Conservation (phyloP, 768 basidiomycete genomes). For the Obba rivulosa region DNA sequence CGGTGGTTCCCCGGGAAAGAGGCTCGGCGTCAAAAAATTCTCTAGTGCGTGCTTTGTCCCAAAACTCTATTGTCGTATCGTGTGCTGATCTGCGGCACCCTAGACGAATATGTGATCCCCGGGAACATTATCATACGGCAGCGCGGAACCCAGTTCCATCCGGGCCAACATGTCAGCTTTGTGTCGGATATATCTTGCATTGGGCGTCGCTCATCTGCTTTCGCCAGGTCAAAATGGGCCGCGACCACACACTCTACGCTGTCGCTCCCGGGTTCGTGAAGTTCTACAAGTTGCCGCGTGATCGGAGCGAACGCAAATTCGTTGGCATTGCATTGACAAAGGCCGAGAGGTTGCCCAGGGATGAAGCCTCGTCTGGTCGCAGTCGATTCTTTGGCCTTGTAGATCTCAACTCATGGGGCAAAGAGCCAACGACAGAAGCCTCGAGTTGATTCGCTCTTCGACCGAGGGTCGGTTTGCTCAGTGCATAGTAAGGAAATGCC, state of each 20-base stretch:
- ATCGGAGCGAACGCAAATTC: constrained; percentile 68
- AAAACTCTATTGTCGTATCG: not conserved
- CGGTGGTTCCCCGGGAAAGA: constrained; percentile 87
- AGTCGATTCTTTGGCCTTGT: constrained; percentile 82
- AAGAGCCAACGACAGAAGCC: constrained; percentile 6
- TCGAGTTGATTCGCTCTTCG: too few species aligned
- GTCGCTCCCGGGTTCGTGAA: constrained; percentile 87
- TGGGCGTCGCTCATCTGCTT: not conserved
- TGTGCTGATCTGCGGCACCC: not conserved
- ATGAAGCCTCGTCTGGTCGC: constrained; percentile 67
- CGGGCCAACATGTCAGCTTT: constrained; percentile 80
- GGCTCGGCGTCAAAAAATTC: constrained; percentile 94
- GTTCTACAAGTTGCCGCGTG: constrained; percentile 83
- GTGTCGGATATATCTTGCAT: constrained; percentile 1
- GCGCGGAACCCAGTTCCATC: constrained; percentile 87
- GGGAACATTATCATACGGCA: constrained; percentile 97
- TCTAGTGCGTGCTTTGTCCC: constrained; percentile 53
- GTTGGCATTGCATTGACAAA: constrained; percentile 80
- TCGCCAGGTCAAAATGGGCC: constrained; percentile 77
- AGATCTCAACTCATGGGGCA: constrained; percentile 43
- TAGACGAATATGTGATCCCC: constrained; percentile 88
- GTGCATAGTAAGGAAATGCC: too few species aligned
- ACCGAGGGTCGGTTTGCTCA: too few species aligned
- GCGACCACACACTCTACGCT: constrained; percentile 94
- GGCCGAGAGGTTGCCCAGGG: constrained; percentile 83